Evolutionary conservation across 2,329 filamentous ascomycete genomes (phyloP).

Genomic region (Aspergillus bombycis): DNA sequence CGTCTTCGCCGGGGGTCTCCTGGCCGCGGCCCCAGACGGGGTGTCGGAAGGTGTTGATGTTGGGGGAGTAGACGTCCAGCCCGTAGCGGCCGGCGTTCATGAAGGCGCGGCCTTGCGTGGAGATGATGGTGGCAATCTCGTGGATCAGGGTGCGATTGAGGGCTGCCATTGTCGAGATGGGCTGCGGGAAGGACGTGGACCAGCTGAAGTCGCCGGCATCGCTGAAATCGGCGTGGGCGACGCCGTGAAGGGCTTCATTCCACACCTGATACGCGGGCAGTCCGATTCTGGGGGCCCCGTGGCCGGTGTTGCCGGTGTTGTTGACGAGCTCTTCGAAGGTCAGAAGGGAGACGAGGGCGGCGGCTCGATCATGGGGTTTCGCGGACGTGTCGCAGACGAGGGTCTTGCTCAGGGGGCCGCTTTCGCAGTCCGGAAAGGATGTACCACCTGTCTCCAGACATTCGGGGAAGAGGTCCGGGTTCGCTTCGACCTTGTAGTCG

Average conservation of each 20-base stretch:
- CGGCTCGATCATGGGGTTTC: slow-evolving; percentile 44
- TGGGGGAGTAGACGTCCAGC: slow-evolving; percentile 55
- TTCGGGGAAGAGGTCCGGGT: slow-evolving; percentile 28
- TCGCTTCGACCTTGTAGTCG: slow-evolving; percentile 30
- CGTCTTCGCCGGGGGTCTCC: slow-evolving; percentile 64
- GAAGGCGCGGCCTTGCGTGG: slow-evolving; percentile 67
- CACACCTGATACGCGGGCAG: slow-evolving; percentile 64
- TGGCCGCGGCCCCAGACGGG: slow-evolving; percentile 65
- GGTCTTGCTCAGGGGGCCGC: slow-evolving; percentile 54
- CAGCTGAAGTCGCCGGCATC: slow-evolving; percentile 57
- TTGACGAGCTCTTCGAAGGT: slow-evolving; percentile 60
- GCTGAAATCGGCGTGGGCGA: slow-evolving; percentile 63
- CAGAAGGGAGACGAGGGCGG: slow-evolving; percentile 55
- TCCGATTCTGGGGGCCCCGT: slow-evolving; percentile 59
- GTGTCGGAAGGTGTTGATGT: slow-evolving; percentile 68
- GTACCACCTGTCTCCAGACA: slow-evolving; percentile 25
- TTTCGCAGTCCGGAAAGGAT: slow-evolving; percentile 55
- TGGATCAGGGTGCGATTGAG: slow-evolving; percentile 66
- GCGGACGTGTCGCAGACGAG: slow-evolving; percentile 55
- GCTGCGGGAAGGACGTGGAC: slow-evolving; percentile 68
- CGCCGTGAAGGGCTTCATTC: slow-evolving; percentile 63
- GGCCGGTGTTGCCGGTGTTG: slow-evolving; percentile 51
- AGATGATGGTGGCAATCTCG: slow-evolving; percentile 56
- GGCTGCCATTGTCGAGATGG: slow-evolving; percentile 64
- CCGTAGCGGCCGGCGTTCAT: slow-evolving; percentile 59